Base-by-base conservation (phyloP, 805 yeast species). In the Metschnikowia aberdeeniae region DNA sequence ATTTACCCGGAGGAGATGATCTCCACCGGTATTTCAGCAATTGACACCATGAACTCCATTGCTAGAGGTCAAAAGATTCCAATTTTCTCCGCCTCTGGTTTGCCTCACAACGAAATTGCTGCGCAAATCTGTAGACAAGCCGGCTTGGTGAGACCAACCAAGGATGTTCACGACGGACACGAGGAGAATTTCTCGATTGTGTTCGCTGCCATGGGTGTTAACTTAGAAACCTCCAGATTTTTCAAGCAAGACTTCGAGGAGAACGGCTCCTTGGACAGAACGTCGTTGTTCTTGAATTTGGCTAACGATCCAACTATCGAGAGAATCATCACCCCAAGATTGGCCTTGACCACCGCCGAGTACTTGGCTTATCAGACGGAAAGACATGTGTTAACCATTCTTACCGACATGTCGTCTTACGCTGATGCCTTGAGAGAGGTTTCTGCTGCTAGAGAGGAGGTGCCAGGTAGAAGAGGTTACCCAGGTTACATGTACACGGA, bases 401-500 rank as follows among this genome's bases (percentile, higher is more conserved):
- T 93, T 66, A 95, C 99, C 41, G 99, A 93, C 75, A 93, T 93
- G 99, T 89, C 97, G 24, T 93, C 99, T n/a, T 93, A 93, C 67
- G 99, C 99, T 34, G 99, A 93, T 69, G 99, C 99, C 34, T 77
- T 93, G 65, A 90, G 99, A 84, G 99, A 93, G 76, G 99, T 93
- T 42, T 89, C 97, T 53, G 99, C 99, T 51, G 99, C 99, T 40
- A 89, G 99, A 79, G 99, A 93, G 74, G 99, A 95, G 75, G 99
- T 93, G 38, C 99, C 99, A 66, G 99, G 99, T 79, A 89, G 99
- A 81, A 89, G 99, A 84, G 99, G 99, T 78, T 93, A 93, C 72
- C 99, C 99, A 54, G 99, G 99, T 86, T 93, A 93, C 72, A 93
- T 93, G 99, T 93, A 93, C 76, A 93, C 99, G 39, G 99, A 93